Base-by-base conservation (phyloP, 2,329 filamentous ascomycete species). In the Eurotiales sp. region DNA sequence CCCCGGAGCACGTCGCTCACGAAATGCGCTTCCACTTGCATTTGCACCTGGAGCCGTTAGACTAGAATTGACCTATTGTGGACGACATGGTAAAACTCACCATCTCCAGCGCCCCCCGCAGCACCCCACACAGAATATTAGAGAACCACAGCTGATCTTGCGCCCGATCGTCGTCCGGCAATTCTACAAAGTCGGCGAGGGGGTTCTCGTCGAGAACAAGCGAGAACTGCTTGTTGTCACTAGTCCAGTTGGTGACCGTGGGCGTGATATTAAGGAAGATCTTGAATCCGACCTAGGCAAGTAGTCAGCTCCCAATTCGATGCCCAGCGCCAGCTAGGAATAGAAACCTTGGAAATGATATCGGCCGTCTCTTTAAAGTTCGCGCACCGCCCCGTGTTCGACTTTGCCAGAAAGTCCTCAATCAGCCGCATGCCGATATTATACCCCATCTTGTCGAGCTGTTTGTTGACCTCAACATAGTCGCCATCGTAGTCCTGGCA, bases 131-230 rank as follows among this genome's bases (percentile, higher is more conserved):
- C 39, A 97, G 80, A 52, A 99, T 95, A 71, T 97, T 99, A 4
- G 90, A 96, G 71, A 95, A 99, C 93, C 93, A 99, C 34, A 99
- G 77, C 73, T 97, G 92, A 64, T 96, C 91, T 71, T 99, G 93
- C 3, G 93, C 90, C 57, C 90, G 82, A 46, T 91, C 93, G 71
- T 99, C 93, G 66, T 99, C 93, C 1, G 93, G 93, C 39, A 99
- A 76, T 72, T 99, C 93, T 44, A 99, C 93, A 72, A 97, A 99
- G 72, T 99, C 93, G 46, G 91, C 91, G 53, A 99, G 76, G 0
- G 93, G 93, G 65, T 97, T 99, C 70, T 99, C 93, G 59, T 99
- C 93, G 60, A 99, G 96, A 14, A 96, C 82, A 11, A 99, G 78
- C 0, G 90, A 96, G 74, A 99, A 99, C 60, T 95, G 90, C 68